phyloP scores from a whole-genome alignment of 2,329 filamentous ascomycete genomes.

The Neonectria neomacrospora region DNA sequence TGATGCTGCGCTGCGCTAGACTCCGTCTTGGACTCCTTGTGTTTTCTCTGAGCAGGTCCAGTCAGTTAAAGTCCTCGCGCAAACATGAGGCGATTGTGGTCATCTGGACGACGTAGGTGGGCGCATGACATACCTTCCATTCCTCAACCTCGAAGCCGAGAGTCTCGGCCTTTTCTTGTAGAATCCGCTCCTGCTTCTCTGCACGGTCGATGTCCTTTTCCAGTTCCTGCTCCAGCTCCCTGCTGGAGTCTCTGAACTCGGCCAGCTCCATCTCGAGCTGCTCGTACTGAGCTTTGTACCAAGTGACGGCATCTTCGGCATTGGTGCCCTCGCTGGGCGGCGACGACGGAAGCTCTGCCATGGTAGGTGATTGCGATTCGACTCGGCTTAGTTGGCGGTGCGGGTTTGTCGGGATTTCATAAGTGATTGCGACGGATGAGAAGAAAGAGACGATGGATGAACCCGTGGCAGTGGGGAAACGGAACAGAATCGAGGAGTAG shows the following conservation, averaged over 20 bases:
- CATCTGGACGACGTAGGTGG: slow-evolving; percentile 2
- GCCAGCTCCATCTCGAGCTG: slow-evolving; percentile 89
- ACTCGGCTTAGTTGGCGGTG: slow-evolving; percentile 22
- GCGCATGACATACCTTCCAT: slow-evolving; percentile 81
- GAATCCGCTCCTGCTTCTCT: slow-evolving; percentile 87
- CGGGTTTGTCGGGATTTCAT: slow-evolving; percentile 31
- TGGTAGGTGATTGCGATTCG: slow-evolving; percentile 45
- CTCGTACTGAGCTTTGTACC: slow-evolving; percentile 97
- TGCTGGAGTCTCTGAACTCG: slow-evolving; percentile 93
- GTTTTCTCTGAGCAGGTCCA: slow-evolving; percentile 76
- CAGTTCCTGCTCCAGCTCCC: slow-evolving; percentile 91
- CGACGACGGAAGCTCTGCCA: slow-evolving; percentile 71
- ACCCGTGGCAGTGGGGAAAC: slow-evolving; percentile 6
- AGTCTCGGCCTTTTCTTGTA: slow-evolving; percentile 88
- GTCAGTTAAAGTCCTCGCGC: slow-evolving; percentile 24
- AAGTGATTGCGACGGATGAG: slow-evolving; percentile 24
- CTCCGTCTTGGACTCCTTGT: slow-evolving; percentile 93
- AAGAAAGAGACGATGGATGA: slow-evolving; percentile 3
- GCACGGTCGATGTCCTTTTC: slow-evolving; percentile 96
- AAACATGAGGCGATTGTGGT: background rate
- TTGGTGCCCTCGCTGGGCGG: slow-evolving; percentile 66
- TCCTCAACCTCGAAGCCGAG: slow-evolving; percentile 92
- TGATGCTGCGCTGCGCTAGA: slow-evolving; percentile 84
- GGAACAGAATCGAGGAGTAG: slow-evolving; percentile 4
- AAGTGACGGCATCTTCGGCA: slow-evolving; percentile 81